Evolutionary conservation across 176 grass and related monocot genomes (phyloP).

Genomic region (Tuctoria greenei): DNA sequence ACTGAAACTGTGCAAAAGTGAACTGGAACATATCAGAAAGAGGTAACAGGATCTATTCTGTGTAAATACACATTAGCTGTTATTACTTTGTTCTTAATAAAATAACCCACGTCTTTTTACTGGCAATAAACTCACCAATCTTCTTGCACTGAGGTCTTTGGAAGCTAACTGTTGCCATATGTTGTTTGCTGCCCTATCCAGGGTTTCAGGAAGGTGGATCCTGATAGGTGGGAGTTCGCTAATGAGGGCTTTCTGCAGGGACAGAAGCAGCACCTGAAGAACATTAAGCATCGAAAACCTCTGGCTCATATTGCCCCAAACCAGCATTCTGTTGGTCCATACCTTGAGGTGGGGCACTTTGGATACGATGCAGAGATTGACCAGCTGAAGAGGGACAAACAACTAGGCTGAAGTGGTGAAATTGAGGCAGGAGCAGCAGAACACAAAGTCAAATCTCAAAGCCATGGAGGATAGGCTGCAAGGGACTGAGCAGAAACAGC

Average conservation of each 20-base stretch:
- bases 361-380: conserved; percentile 74
- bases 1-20: conserved; percentile 48
- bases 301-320: conserved; percentile 41
- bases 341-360: conserved; percentile 85
- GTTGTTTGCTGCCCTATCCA: conserved; percentile 33
- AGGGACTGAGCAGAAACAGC: conserved; percentile 80
- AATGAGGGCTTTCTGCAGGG: conserved; percentile 82
- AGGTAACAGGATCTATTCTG: conserved; percentile 10
- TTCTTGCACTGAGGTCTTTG: conserved; percentile 14
- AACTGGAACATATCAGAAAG: conserved; percentile 34
- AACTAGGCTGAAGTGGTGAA: conserved; percentile 82
- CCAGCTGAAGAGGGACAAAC: conserved; percentile 70
- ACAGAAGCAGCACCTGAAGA: conserved; percentile 83
- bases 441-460: conserved; percentile 61
- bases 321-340: conserved; percentile 62
- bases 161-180: neutral
- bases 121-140: conserved; percentile 11
- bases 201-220: conserved; percentile 98
- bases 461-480: conserved; percentile 84
- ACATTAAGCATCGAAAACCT: conserved; percentile 69
- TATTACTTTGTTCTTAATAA: conserved; percentile 9
- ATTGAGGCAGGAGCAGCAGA: conserved; percentile 90
- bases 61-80: conserved; percentile 8
- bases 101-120: neutral
- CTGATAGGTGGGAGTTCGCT: conserved; percentile 92